phyloP scores from a whole-genome alignment of 768 basidiomycete genomes.

The Termitomyces eurrhizus region DNA sequence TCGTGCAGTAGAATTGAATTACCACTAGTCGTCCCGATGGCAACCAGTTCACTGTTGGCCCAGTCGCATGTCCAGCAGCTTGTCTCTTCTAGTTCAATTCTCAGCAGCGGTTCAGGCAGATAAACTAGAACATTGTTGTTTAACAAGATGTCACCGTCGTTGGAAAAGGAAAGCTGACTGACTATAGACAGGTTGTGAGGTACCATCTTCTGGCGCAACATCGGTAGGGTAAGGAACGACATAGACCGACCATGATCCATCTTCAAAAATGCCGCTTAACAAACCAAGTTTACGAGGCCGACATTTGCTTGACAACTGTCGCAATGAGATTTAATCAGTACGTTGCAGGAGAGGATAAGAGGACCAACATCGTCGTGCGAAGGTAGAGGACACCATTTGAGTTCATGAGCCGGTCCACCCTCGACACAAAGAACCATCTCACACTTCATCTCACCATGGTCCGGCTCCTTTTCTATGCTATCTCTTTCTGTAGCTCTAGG shows the following conservation, averaged over 20 bases:
- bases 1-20: not conserved
- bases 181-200: constrained; percentile 46
- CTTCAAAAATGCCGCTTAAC: constrained; percentile 80
- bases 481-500: not conserved
- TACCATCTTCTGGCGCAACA: constrained; percentile 25
- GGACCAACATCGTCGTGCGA: constrained; percentile 54
- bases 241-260: constrained; percentile 80
- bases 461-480: constrained; percentile 10
- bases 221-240: constrained; percentile 76
- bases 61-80: constrained; percentile 83
- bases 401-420: constrained; percentile 70
- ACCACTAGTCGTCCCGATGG: constrained; percentile 87
- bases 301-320: constrained; percentile 8
- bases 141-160: not conserved
- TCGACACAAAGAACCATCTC: constrained; percentile 86
- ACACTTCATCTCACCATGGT: constrained; percentile 57
- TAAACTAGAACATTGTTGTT: constrained; percentile 39
- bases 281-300: constrained; percentile 69
- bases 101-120: constrained; percentile 59
- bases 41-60: constrained; percentile 81
- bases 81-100: constrained; percentile 73
- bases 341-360: not conserved
- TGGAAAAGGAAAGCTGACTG: constrained; percentile 14
- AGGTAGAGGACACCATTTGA: constrained; percentile 94
- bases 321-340: not conserved